Base-by-base conservation (phyloP, 352 stramenopile species). In the Globisporangium carolinianum region DNA sequence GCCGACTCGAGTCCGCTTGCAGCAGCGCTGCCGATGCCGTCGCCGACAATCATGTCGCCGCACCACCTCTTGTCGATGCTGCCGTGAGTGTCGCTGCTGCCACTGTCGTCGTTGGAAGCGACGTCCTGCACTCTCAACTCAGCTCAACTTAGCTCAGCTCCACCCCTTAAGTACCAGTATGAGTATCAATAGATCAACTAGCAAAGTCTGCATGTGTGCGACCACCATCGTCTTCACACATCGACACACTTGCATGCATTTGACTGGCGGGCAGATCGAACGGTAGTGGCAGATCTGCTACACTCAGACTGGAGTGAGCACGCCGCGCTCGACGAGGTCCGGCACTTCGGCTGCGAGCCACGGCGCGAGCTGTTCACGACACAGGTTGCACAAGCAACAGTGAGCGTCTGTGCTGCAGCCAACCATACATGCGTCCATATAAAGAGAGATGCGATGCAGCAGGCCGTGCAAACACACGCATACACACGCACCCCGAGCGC, bases 301-400 rank as follows among this genome's bases (percentile, higher is more conserved):
- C 38, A 9, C 56, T 62, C 83, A 92, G 38, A 89, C 78, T 36
- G 83, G 67, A 18, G 79, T 85, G 45, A 93, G 90, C 11, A 88
- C 60, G 14, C 79, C 77, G 51, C 83, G 80, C 61, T 93, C 81
- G 10, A 91, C 83, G 15, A 96, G 81, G 46, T 94, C 83, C 0
- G 87, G 87, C 18, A 96, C 85, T 62, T 96, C 87, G 0, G 84
- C 84, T 18, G 87, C 85, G 37, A 96, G 75, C 87, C 87, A 96
- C 49, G 87, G 87, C 15, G 81, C 87, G 53, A 96, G 57, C 83
- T 93, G 24, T 32, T 32, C 24, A 32, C 24, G 24, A 32, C 24
- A 32, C 24, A 32, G 24, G 24, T 32, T 32, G 24, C 24, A 32
- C 24, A 3, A 32, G 24, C 24, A 32, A 32, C 24, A 32, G 24